A percentile compares a stretch with the other conserved stretches of the same genome.
Evolutionary conservation across 805 yeast genomes (phyloP).

Genomic region (Candida easanensis): DNA sequence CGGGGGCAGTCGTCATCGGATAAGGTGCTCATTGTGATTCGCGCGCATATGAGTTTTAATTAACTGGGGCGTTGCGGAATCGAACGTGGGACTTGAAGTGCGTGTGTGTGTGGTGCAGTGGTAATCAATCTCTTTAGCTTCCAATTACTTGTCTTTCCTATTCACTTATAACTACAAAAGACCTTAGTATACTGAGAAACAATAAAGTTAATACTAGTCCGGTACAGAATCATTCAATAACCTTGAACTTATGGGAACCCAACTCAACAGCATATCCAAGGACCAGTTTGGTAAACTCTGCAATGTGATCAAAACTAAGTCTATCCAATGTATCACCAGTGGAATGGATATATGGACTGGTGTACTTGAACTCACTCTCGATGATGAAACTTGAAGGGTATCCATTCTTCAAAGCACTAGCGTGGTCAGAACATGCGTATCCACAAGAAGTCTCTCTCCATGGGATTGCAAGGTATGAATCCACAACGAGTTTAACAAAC

Average conservation of each 20-base stretch:
- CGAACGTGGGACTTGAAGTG: too few relatives aligned
- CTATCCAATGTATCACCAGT: constrained; percentile 78
- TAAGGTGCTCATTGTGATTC: too few relatives aligned
- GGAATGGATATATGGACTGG: constrained; percentile 73
- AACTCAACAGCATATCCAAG: constrained; percentile 74
- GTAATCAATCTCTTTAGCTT: too few relatives aligned
- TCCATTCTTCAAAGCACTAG: constrained; percentile 79
- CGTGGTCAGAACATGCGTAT: constrained; percentile 92
- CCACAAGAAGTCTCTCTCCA: constrained; percentile 80
- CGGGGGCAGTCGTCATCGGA: too few relatives aligned
- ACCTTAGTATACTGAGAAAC: too few relatives aligned
- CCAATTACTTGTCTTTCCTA: too few relatives aligned
- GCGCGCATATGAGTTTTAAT: too few relatives aligned
- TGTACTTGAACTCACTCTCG: constrained; percentile 66
- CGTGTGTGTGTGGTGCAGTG: too few relatives aligned
- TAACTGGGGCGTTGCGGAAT: too few relatives aligned
- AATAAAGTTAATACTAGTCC: too few relatives aligned
- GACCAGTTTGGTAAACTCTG: constrained; percentile 76
- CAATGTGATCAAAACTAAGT: constrained; percentile 73
- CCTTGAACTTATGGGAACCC: constrained; percentile 34
- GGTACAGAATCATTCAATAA: too few relatives aligned
- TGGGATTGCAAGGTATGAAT: constrained; percentile 62
- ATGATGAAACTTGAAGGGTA: constrained; percentile 81
- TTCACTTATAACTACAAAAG: too few relatives aligned
- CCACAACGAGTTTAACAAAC: constrained; percentile 53